A percentile compares a stretch with the other conserved stretches of the same genome.
Evolutionary conservation across 164 flowering plant genomes (phyloP).

Genomic region (Brasenia schreberi): DNA sequence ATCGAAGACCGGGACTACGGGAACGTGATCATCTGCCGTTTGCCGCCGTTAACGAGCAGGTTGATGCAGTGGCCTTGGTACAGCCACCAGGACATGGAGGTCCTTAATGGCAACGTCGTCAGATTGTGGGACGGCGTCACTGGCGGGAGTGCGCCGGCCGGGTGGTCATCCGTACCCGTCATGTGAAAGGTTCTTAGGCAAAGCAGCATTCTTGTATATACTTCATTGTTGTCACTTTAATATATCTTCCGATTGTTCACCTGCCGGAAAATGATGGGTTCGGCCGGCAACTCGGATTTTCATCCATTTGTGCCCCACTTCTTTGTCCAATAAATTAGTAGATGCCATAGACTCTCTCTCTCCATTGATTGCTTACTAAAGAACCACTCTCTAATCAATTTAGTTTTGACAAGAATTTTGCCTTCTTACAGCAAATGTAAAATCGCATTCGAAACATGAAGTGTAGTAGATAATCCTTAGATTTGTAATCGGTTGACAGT

Average conservation of each 20-base stretch:
- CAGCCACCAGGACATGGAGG: constrained; percentile 37
- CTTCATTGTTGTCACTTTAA: neutral
- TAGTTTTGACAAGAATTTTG: too few relatives aligned
- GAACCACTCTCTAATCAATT: too few relatives aligned
- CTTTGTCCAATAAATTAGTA: too few relatives aligned
- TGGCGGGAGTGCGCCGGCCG: neutral
- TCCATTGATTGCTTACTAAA: too few relatives aligned
- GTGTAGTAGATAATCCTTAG: too few relatives aligned
- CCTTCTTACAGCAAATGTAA: too few relatives aligned
- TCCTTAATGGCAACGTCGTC: constrained; percentile 50
- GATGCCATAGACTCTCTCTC: too few relatives aligned
- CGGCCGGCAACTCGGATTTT: neutral
- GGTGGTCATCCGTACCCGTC: neutral
- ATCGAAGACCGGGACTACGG: too few relatives aligned
- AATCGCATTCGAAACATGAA: too few relatives aligned
- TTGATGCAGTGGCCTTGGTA: constrained; percentile 33
- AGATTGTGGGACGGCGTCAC: constrained; percentile 27
- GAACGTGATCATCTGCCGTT: neutral
- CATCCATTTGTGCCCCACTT: too few relatives aligned
- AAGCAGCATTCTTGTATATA: too few relatives aligned
- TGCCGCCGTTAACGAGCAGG: constrained; percentile 13
- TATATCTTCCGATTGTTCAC: neutral
- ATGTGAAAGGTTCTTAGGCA: neutral
- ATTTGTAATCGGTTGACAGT: too few relatives aligned
- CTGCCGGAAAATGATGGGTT: neutral